A percentile compares a stretch with the other conserved stretches of the same genome.
Conservation (phyloP, 2,329 filamentous ascomycete genomes). For the Teratosphaeriaceae sp. region DNA sequence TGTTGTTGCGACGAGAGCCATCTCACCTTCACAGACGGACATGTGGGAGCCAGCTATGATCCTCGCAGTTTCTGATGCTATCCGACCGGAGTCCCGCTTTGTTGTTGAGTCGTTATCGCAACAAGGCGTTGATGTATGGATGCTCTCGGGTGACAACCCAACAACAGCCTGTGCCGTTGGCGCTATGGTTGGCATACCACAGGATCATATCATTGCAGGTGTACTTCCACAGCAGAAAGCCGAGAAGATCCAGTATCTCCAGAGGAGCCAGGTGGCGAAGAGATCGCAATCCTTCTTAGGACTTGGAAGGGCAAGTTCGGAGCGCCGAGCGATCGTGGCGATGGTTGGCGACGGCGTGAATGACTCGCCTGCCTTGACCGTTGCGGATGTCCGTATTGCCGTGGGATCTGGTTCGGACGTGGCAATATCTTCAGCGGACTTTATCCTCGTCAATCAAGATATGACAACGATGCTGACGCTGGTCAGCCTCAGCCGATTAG, state of each 20-base stretch:
- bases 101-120: constrained; percentile 53
- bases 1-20: constrained; percentile 27
- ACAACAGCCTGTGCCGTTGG: constrained; percentile 79
- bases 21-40: background rate
- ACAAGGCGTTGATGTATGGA: constrained; percentile 70
- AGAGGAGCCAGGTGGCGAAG: constrained; percentile 18
- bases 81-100: constrained; percentile 63
- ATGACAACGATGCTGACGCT: constrained; percentile 66
- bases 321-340: constrained; percentile 54
- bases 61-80: constrained; percentile 73
- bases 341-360: constrained; percentile 89
- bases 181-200: constrained; percentile 63
- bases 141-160: constrained; percentile 89
- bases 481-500: constrained; percentile 60
- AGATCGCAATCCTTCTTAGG: constrained; percentile 2
- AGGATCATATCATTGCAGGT: constrained; percentile 71
- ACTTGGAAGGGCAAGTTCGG: background rate
- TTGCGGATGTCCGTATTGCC: constrained; percentile 76
- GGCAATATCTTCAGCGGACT: constrained; percentile 72
- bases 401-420: constrained; percentile 77
- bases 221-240: constrained; percentile 81
- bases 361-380: constrained; percentile 72
- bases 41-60: constrained; percentile 51
- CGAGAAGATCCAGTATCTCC: constrained; percentile 54
- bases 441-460: constrained; percentile 69